Conservation (phyloP, 2,329 filamentous ascomycete genomes). For the Claviceps sp. region DNA sequence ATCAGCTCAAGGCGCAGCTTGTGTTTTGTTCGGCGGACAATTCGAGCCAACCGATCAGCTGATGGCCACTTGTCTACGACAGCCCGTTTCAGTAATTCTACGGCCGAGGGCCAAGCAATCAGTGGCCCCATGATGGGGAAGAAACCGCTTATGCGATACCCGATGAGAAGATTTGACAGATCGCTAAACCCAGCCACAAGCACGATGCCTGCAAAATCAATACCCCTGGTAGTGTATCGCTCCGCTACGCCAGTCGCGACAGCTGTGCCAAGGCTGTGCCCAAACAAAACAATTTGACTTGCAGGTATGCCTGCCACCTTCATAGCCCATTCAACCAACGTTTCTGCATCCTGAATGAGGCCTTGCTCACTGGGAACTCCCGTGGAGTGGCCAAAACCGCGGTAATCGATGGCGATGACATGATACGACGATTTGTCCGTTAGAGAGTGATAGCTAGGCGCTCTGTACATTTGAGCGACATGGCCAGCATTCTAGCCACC, state of each 20-base stretch:
- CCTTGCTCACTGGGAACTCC: constrained; percentile 71
- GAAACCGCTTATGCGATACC: constrained; percentile 66
- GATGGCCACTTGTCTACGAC: constrained; percentile 78
- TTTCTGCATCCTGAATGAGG: constrained; percentile 63
- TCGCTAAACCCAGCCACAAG: constrained; percentile 70
- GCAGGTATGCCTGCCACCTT: constrained; percentile 50
- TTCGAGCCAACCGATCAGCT: constrained; percentile 46
- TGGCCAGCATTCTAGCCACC: constrained; percentile 64
- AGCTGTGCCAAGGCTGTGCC: constrained; percentile 80
- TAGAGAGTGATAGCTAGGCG: constrained; percentile 64
- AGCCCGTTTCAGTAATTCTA: constrained; percentile 44
- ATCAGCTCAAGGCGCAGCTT: constrained; percentile 56
- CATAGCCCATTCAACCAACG: constrained; percentile 61
- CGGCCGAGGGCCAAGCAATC: constrained; percentile 48
- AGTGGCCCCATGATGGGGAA: constrained; percentile 71
- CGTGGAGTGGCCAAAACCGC: constrained; percentile 71
- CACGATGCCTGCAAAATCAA: constrained; percentile 67
- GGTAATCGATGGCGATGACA: constrained; percentile 80
- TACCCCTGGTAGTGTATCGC: constrained; percentile 44
- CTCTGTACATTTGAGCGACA: constrained; percentile 63
- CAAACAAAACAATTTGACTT: constrained; percentile 63
- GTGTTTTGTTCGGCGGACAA: constrained; percentile 36
- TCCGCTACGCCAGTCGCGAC: constrained; percentile 65
- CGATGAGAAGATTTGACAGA: constrained; percentile 57
- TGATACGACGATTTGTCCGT: constrained; percentile 63